These are phyloP conservation scores for Platismatia glauca DNA, from an alignment of 495 filamentous ascomycete species.

Conservation along the genomic window DNA sequence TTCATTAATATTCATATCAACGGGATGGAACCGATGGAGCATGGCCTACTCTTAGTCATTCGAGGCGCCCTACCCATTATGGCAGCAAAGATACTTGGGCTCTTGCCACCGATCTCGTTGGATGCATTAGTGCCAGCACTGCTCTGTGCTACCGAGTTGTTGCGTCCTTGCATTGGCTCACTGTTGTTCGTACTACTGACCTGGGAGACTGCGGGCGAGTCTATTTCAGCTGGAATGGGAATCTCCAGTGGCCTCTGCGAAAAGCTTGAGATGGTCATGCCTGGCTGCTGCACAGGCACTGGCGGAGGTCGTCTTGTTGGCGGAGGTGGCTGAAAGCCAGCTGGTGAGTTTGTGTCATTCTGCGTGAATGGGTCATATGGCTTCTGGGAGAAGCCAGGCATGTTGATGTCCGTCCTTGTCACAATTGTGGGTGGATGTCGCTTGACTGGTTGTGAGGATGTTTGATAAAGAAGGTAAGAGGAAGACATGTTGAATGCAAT, in stretches of 20 bases:
- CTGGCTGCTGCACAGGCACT: neutral
- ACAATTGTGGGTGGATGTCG: neutral
- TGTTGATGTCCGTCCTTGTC: conserved; percentile 3
- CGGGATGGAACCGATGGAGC: neutral
- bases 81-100: neutral
- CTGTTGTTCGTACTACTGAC: neutral
- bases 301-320: neutral
- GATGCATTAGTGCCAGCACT: neutral
- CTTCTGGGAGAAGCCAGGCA: conserved; percentile 11
- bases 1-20: neutral
- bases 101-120: neutral
- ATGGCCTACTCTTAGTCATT: neutral
- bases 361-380: conserved; percentile 5
- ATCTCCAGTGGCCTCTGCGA: neutral
- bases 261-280: neutral
- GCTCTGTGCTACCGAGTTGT: neutral
- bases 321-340: conserved; percentile 1
- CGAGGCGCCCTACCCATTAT: neutral
- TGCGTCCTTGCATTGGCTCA: neutral
- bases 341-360: neutral
- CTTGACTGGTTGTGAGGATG: neutral
- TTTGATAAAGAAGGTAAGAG: neutral
- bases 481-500: neutral
- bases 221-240: neutral
- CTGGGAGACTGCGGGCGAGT: neutral